phyloP scores from a whole-genome alignment of 192 early-diverging fungal genomes.

The Coemansia sp. region DNA sequence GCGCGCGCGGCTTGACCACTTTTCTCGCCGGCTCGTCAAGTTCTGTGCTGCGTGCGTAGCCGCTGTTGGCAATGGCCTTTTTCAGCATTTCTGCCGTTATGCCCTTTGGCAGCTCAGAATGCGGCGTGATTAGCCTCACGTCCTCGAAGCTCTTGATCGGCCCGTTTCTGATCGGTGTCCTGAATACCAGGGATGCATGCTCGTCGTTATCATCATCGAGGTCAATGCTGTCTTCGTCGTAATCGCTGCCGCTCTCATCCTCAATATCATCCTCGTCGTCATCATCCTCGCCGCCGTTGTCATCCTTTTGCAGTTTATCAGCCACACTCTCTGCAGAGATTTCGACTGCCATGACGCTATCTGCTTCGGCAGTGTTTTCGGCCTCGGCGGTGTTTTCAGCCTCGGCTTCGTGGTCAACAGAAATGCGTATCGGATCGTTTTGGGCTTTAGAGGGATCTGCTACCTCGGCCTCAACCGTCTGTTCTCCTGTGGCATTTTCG shows the following conservation, averaged over 20 bases:
- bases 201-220: not conserved
- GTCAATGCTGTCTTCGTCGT: not conserved
- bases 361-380: not conserved
- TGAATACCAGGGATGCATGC: not conserved
- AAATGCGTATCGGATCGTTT: not conserved
- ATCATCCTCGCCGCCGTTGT: no score
- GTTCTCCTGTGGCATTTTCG: not conserved
- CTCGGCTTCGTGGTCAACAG: not conserved
- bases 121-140: constrained; percentile 38
- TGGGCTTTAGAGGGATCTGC: not conserved
- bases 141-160: constrained; percentile 18
- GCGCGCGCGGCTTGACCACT: constrained; percentile 30
- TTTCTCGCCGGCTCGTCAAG: constrained; percentile 18
- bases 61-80: constrained; percentile 45
- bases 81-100: constrained; percentile 52
- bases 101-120: constrained; percentile 38
- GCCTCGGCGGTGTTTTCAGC: not conserved
- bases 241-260: not conserved
- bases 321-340: not conserved
- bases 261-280: not conserved
- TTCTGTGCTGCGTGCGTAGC: constrained; percentile 48
- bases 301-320: not conserved
- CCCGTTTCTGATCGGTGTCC: not conserved
- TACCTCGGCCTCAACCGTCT: not conserved
- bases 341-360: not conserved